phyloP scores from a whole-genome alignment of 768 basidiomycete species.

The Tylopilus subfusipes region DNA sequence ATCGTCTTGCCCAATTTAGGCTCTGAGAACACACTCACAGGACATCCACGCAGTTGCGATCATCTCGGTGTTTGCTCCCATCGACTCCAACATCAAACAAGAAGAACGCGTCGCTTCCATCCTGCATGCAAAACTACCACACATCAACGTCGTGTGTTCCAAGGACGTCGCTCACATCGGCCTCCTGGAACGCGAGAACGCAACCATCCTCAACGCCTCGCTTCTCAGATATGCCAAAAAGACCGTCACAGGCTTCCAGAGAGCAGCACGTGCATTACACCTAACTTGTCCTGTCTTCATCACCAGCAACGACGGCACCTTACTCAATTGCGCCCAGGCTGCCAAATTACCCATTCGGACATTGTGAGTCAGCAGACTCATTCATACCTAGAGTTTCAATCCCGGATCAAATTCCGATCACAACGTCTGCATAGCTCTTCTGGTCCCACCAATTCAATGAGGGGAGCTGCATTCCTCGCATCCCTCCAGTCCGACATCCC shows the following conservation, averaged over 20 bases:
- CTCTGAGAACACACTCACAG: slow-evolving; percentile 10
- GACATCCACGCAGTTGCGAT: slow-evolving; percentile 38
- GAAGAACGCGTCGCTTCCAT: slow-evolving; percentile 46
- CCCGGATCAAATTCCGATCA: slow-evolving; percentile 9
- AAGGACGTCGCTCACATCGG: slow-evolving; percentile 58
- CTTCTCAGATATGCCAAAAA: slow-evolving; percentile 55
- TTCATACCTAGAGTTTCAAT: slow-evolving; percentile 7
- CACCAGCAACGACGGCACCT: slow-evolving; percentile 59
- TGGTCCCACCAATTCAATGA: slow-evolving; percentile 68
- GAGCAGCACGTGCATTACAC: slow-evolving; percentile 45
- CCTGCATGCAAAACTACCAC: slow-evolving; percentile 37
- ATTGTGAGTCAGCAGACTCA: slow-evolving; percentile 33
- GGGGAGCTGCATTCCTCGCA: slow-evolving; percentile 61
- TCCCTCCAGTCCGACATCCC: slow-evolving; percentile 34
- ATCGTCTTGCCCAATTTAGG: not conserved
- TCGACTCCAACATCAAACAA: slow-evolving; percentile 43
- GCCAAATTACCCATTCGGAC: slow-evolving; percentile 60
- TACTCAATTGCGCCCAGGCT: slow-evolving; percentile 47
- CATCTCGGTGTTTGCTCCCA: slow-evolving; percentile 46
- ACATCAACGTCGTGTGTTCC: slow-evolving; percentile 49
- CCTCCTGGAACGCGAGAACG: slow-evolving; percentile 64
- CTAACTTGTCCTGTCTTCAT: slow-evolving; percentile 51
- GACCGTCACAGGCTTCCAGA: slow-evolving; percentile 53
- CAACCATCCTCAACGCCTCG: slow-evolving; percentile 64
- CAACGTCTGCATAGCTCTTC: slow-evolving; percentile 32